phyloP scores from a whole-genome alignment of 2,329 filamentous ascomycete genomes.

The Claviceps sp. region DNA sequence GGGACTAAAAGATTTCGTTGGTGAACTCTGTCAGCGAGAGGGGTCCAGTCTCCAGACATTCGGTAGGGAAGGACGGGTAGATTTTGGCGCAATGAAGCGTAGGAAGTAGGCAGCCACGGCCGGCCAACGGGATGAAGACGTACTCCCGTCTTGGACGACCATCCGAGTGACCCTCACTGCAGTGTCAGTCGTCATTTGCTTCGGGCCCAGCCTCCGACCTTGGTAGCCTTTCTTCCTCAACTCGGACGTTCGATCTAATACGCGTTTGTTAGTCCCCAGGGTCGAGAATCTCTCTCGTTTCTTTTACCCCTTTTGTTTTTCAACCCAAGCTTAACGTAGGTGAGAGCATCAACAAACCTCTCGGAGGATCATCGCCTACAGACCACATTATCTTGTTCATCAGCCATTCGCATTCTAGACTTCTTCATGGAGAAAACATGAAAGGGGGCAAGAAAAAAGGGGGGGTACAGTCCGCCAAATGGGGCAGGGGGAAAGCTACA shows the following conservation, averaged over 20 bases:
- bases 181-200: conserved; percentile 98
- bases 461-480: neutral
- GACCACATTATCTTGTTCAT: conserved; percentile 5
- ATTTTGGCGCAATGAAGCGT: too few relatives aligned
- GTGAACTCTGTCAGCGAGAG: too few relatives aligned
- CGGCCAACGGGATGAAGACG: conserved; percentile 13
- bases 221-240: conserved; percentile 85
- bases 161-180: conserved; percentile 87
- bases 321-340: neutral
- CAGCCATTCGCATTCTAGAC: too few relatives aligned
- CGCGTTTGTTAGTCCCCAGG: neutral
- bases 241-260: conserved; percentile 85
- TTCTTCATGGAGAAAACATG: neutral
- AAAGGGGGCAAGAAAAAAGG: neutral
- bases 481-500: conserved; percentile 12
- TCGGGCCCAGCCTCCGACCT: conserved; percentile 73
- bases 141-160: conserved; percentile 74
- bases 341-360: conserved; percentile 46
- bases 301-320: neutral
- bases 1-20: conserved; percentile 39
- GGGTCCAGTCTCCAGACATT: too few relatives aligned
- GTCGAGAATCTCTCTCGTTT: neutral
- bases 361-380: conserved; percentile 79
- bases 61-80: too few relatives aligned
- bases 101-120: too few relatives aligned